Evolutionary conservation across 1,284 basidiomycete genomes (phyloP).

Genomic region (Ganoderma sp.): DNA sequence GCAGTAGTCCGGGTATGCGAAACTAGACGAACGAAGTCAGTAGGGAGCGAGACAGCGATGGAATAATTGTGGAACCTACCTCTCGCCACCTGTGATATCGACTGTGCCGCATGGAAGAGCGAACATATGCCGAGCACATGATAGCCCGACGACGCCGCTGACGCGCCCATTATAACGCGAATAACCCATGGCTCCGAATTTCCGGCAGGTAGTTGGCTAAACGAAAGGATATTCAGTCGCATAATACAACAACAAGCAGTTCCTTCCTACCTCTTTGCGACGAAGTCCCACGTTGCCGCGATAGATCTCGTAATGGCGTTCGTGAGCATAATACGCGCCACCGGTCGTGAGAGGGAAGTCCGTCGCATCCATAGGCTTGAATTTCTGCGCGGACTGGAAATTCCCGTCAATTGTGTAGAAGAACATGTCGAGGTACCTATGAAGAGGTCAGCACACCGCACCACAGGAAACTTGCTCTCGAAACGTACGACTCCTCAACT

Average conservation of each 20-base stretch:
- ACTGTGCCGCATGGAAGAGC: neutral
- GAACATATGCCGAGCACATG: slow-evolving; percentile 9
- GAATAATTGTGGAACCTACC: neutral
- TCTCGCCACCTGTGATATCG: neutral
- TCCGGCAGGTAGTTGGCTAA: slow-evolving; percentile 8
- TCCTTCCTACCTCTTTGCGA: no score
- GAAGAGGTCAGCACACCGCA: no score
- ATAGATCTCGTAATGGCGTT: no score
- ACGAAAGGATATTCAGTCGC: no score
- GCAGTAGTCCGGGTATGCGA: neutral
- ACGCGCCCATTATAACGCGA: neutral
- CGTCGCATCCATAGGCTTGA: neutral
- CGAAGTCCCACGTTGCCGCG: no score
- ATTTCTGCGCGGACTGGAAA: neutral
- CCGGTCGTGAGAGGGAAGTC: neutral
- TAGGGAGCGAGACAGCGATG: neutral
- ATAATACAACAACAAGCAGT: neutral
- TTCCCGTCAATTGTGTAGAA: neutral
- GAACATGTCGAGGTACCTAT: neutral
- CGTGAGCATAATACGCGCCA: neutral
- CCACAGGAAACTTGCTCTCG: neutral
- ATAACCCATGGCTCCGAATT: slow-evolving; percentile 14
- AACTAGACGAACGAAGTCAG: neutral
- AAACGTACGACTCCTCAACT: neutral
- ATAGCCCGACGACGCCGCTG: neutral